A percentile compares a stretch with the other conserved stretches of the same genome.
Evolutionary conservation across 805 yeast genomes (phyloP).

Genomic region (Wickerhamiella occidentalis): DNA sequence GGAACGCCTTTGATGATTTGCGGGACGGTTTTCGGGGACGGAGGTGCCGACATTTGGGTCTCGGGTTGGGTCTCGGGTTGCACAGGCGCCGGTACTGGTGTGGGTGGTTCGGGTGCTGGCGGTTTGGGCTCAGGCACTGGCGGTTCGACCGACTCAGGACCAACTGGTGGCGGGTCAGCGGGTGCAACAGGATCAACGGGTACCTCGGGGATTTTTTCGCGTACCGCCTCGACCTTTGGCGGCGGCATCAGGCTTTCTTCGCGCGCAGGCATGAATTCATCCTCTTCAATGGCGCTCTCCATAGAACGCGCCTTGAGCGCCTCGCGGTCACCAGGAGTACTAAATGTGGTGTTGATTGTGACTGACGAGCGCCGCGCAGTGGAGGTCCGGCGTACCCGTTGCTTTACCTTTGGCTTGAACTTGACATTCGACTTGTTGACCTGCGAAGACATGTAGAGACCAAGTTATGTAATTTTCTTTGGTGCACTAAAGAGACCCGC

Average conservation of each 20-base stretch:
- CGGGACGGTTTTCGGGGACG: background rate
- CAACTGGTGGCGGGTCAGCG: too few species aligned
- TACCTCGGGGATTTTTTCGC: too few species aligned
- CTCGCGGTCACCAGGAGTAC: slow-evolving; percentile 2
- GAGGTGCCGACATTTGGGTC: background rate
- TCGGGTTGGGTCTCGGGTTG: background rate
- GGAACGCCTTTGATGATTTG: background rate
- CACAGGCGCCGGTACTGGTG: background rate
- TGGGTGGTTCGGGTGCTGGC: too few species aligned
- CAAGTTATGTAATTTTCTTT: background rate
- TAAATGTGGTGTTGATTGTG: slow-evolving; percentile 6
- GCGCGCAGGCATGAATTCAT: background rate
- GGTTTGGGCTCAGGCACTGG: too few species aligned
- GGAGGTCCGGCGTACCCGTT: slow-evolving; percentile 18
- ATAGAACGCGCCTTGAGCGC: background rate
- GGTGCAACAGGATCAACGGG: too few species aligned
- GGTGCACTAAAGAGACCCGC: too few species aligned
- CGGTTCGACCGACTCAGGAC: background rate
- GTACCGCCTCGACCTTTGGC: background rate
- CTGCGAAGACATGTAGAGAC: slow-evolving; percentile 25
- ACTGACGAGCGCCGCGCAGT: slow-evolving; percentile 7
- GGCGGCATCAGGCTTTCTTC: background rate
- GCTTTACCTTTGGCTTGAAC: slow-evolving; percentile 25
- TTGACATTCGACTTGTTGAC: slow-evolving; percentile 28
- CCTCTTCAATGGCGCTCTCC: slow-evolving; percentile 10